These are phyloP conservation scores for Strobilomyces confusus DNA, from an alignment of 768 basidiomycete species.

Conservation along the genomic window DNA sequence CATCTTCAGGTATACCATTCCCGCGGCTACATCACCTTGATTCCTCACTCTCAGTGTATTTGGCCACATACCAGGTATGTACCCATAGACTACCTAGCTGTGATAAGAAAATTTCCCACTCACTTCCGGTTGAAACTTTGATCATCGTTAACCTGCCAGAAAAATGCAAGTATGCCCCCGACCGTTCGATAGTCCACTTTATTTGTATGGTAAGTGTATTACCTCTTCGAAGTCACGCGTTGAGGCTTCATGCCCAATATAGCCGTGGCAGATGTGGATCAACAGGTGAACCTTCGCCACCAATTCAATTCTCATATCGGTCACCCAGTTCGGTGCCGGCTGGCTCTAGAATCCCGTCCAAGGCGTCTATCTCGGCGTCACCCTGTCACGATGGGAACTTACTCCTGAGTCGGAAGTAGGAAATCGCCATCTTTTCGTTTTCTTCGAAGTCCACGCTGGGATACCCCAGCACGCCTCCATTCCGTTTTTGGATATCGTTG, in stretches of 20 bases:
- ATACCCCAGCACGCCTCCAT: no score
- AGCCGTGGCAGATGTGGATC: background rate
- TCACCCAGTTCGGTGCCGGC: slow-evolving; percentile 5
- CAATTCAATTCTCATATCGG: slow-evolving; percentile 3
- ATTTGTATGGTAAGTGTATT: background rate
- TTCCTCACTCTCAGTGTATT: no score
- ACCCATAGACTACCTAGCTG: no score
- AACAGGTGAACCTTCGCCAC: background rate
- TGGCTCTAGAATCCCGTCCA: background rate
- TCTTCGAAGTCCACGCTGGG: no score
- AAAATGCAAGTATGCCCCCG: slow-evolving; percentile 3
- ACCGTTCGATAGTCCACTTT: background rate
- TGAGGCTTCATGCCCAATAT: background rate
- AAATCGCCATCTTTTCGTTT: slow-evolving; percentile 15
- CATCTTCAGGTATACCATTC: no score
- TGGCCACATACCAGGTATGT: no score
- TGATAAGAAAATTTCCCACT: background rate
- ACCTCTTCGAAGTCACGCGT: background rate
- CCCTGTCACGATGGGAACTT: background rate
- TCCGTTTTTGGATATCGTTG: no score
- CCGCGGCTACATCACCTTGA: no score
- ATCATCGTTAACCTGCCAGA: slow-evolving; percentile 1
- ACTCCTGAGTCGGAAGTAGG: background rate
- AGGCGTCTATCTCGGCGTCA: background rate
- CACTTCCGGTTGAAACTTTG: slow-evolving; percentile 6